Conservation (phyloP, 805 yeast genomes). For the Ogataea angusta region DNA sequence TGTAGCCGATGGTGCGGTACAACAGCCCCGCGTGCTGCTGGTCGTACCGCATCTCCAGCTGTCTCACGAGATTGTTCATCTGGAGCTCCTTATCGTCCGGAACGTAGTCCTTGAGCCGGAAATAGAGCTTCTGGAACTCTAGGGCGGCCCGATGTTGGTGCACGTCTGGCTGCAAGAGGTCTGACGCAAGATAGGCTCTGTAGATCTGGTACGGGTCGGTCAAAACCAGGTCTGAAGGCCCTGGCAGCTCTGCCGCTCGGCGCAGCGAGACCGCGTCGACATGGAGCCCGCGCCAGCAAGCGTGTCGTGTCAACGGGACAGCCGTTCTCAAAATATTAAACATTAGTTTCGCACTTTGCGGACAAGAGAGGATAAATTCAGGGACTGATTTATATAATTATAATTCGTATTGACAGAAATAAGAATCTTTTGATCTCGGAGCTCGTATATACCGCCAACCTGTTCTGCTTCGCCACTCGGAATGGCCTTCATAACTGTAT, state of each 20-base stretch:
- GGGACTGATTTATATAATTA: background rate
- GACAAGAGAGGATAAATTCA: constrained; percentile 7
- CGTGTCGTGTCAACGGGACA: background rate
- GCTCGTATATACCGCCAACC: background rate
- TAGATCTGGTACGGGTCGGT: constrained; percentile 66
- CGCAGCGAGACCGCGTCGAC: background rate
- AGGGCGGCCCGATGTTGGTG: constrained; percentile 61
- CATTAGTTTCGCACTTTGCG: constrained; percentile 8
- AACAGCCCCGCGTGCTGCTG: constrained; percentile 19
- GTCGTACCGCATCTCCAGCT: constrained; percentile 30
- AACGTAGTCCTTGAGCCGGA: constrained; percentile 53
- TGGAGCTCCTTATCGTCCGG: constrained; percentile 50
- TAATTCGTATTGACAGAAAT: background rate
- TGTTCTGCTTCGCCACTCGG: background rate
- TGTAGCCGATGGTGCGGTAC: constrained; percentile 28
- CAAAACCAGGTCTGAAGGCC: constrained; percentile 9
- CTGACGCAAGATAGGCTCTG: constrained; percentile 48
- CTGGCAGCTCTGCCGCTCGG: constrained; percentile 21
- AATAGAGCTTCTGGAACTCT: constrained; percentile 59
- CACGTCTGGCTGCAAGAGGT: constrained; percentile 51
- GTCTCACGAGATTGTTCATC: constrained; percentile 38
- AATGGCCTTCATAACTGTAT: constrained; percentile 44
- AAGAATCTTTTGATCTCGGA: background rate
- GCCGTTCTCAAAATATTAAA: background rate
- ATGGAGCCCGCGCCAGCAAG: background rate